Evolutionary conservation across 2,329 filamentous ascomycete genomes (phyloP).

Genomic region (Rhexocercosporidium sp.): DNA sequence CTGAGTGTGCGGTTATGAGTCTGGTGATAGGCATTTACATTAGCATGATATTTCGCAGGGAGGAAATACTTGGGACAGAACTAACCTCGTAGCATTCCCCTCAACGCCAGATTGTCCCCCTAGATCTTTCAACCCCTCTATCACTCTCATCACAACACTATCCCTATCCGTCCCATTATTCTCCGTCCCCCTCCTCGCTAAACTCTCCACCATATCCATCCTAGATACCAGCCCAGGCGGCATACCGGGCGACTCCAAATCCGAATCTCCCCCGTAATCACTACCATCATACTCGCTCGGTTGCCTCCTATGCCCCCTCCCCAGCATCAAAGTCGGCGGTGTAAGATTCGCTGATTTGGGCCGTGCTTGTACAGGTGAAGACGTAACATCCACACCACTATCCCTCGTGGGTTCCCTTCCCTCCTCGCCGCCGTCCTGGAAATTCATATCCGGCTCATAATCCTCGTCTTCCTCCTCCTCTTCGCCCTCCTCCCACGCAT

Average conservation of each 20-base stretch:
- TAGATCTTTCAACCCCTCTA: conserved; percentile 72
- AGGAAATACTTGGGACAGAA: conserved; percentile 7
- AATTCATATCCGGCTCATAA: conserved; percentile 51
- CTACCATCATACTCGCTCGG: conserved; percentile 72
- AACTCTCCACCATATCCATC: conserved; percentile 74
- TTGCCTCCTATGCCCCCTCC: conserved; percentile 52
- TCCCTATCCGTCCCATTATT: conserved; percentile 68
- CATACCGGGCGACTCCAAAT: conserved; percentile 72
- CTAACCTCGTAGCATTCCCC: conserved; percentile 71
- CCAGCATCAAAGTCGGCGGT: conserved; percentile 26
- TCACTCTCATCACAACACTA: conserved; percentile 70
- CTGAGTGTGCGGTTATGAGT: conserved; percentile 76
- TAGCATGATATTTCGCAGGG: background rate
- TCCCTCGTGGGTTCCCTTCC: conserved; percentile 45
- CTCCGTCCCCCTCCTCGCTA: conserved; percentile 70
- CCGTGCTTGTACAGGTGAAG: conserved; percentile 30
- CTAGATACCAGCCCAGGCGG: conserved; percentile 68
- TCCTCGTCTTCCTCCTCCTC: conserved; percentile 64
- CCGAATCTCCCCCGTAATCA: conserved; percentile 75
- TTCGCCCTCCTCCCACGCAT: conserved; percentile 70
- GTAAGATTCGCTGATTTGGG: conserved; percentile 32
- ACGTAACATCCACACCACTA: conserved; percentile 41
- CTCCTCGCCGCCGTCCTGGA: conserved; percentile 37
- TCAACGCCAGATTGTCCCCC: conserved; percentile 75
- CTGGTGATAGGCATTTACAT: conserved; percentile 47